Evolutionary conservation across 768 basidiomycete species (phyloP).

Genomic region (Xerocomellus amylosporus): DNA sequence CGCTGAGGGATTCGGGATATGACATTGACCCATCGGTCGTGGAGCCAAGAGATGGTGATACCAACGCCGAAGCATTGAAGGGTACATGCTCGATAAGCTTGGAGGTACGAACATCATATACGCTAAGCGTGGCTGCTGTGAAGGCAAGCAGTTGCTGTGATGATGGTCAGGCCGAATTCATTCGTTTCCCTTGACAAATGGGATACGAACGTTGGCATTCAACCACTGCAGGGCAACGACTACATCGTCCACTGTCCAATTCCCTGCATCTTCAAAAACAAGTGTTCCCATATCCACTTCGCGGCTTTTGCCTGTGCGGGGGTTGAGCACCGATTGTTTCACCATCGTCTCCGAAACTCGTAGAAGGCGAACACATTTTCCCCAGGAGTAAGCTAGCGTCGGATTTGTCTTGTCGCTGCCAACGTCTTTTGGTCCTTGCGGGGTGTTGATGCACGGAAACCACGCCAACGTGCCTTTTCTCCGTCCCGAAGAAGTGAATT

Average conservation of each 20-base stretch:
- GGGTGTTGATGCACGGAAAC: constrained; percentile 62
- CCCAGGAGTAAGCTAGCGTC: constrained; percentile 85
- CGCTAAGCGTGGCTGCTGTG: constrained; percentile 55
- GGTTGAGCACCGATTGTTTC: constrained; percentile 47
- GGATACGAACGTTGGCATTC: constrained; percentile 74
- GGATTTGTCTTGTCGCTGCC: constrained; percentile 44
- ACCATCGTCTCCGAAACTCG: constrained; percentile 59
- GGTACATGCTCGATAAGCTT: constrained; percentile 59
- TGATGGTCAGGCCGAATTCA: constrained; percentile 2
- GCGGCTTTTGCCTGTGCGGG: constrained; percentile 57
- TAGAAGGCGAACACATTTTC: constrained; percentile 59
- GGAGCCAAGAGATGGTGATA: constrained; percentile 50
- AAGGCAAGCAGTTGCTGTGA: constrained; percentile 66
- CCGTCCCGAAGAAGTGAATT: constrained; percentile 40
- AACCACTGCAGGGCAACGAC: constrained; percentile 85
- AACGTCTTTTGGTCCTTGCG: constrained; percentile 23
- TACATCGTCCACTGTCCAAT: constrained; percentile 58
- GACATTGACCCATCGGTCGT: constrained; percentile 46
- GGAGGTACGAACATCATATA: constrained; percentile 62
- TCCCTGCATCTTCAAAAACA: constrained; percentile 56
- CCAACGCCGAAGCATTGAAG: constrained; percentile 55
- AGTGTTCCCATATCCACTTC: constrained; percentile 64
- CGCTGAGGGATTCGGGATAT: constrained; percentile 47
- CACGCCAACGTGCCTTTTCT: constrained; percentile 72
- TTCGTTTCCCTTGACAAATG: constrained; percentile 7